Evolutionary conservation across 768 basidiomycete genomes (phyloP), one percentile per base, ranked within the genome.

Genomic region (Calocera viscosa): DNA sequence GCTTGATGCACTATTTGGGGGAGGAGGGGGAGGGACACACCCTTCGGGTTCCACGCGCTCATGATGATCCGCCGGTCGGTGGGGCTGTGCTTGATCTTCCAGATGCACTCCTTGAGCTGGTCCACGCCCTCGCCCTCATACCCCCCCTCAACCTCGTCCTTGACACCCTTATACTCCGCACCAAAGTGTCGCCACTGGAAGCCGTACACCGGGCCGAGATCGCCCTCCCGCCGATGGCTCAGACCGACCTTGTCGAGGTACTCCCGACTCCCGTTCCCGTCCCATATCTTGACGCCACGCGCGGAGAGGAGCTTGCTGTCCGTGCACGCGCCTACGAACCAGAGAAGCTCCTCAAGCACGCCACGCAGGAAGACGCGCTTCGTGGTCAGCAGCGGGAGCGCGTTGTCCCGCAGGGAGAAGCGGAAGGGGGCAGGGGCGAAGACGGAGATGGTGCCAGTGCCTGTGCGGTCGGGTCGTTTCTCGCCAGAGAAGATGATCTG

Each of bases 161-260:
- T 67, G 0, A 72, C 73, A 14, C 73, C 73, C 67, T 68, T 72
- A 70, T 95, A 95, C 67, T 83, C 77, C 2, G 93, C 92, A 0
- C 94, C 94, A 76, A 94, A 96, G 75, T 94, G 91, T 66, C 94
- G 81, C 94, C 94, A 97, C 72, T 94, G 93, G 73, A 96, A 96
- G 0, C 94, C 94, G 74, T 99, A 99, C 0, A 99, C 92, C 0
- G 95, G 95, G 0, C 96, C 96, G 2, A 99, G 77, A 74, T 99
- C 96, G 2, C 95, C 95, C 74, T 91, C 89, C 5, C 89, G 79
- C 33, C 93, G 80, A 74, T 94, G 87, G 0, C 82, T 82, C n/a
- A 98, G 76, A 1, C 96, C 95, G 22, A 91, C 80, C 67, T 82
- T 82, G 73, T 93, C 90, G 32, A 98, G 77, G 72, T 95, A 98